Base-by-base conservation (phyloP, 257 asterid species). In the Rubia yunnanensis region DNA sequence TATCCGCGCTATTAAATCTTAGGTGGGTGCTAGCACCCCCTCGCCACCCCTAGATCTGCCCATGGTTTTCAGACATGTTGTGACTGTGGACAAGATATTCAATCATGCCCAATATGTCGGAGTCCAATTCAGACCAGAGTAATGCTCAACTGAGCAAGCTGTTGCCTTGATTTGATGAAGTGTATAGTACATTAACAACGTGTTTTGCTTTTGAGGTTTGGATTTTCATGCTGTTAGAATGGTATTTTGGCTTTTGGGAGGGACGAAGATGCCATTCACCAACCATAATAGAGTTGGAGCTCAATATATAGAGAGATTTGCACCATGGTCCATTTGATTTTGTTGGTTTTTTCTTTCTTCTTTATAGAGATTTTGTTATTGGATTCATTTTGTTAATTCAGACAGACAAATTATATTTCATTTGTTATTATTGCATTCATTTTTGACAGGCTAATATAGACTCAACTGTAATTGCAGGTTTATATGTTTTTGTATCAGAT, bases 31-130 rank as follows among this genome's bases (percentile, higher is more conserved):
- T n/a, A n/a, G n/a, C n/a, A n/a, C n/a, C n/a, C n/a, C n/a, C n/a
- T n/a, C n/a, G n/a, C n/a, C n/a, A n/a, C n/a, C n/a, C n/a, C n/a
- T n/a, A n/a, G n/a, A n/a, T n/a, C n/a, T n/a, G n/a, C n/a, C n/a
- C n/a, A n/a, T n/a, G n/a, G n/a, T n/a, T n/a, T n/a, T 13, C 84
- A 91, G 97, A 91, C 97, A 14, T 91, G 97, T 64, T 70, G 87
- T 0, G 95, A 83, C 0, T 91, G 97, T 64, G 97, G 96, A 44
- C 72, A 70, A 46, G 79, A 77, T 62, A 91, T 91, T 52, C 64
- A 82, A 39, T 67, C 66, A 65, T 91, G 97, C 73, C 97, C 97
- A 11, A 91, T 91, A 22, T 91, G 97, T 69, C 85, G 97, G 27
- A 79, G 79, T 67, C 59, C 59, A 60, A 88, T 91, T 22, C 81